Conservation (phyloP, 164 flowering plant genomes). For the Euptelea pleiosperma region DNA sequence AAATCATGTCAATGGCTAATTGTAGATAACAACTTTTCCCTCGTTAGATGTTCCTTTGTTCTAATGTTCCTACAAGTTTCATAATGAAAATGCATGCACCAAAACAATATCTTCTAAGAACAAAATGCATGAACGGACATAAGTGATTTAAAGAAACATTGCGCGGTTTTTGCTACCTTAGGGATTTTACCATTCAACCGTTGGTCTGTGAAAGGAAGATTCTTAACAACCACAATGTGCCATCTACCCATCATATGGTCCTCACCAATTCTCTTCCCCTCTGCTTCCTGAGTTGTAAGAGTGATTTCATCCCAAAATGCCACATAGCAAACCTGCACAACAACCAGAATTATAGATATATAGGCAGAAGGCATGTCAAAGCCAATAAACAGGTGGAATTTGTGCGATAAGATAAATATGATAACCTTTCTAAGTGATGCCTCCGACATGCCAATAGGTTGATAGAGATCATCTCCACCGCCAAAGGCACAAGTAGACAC, state of each 20-base stretch:
- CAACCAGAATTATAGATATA: conserved; percentile 5
- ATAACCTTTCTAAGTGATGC: conserved; percentile 70
- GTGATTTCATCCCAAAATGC: conserved; percentile 99
- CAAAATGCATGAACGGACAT: neutral
- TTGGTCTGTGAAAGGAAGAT: conserved; percentile 92
- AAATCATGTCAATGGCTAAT: too few relatives aligned
- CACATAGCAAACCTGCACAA: conserved; percentile 82
- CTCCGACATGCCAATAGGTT: conserved; percentile 90
- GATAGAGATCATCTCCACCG: conserved; percentile 97
- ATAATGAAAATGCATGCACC: neutral
- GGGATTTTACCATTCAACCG: conserved; percentile 97
- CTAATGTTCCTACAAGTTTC: neutral
- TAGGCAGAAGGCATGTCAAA: neutral
- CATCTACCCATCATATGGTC: conserved; percentile 79
- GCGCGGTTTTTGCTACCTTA: conserved; percentile 47
- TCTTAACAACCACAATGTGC: conserved; percentile 69
- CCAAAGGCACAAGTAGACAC: conserved; percentile 98
- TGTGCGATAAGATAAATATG: neutral
- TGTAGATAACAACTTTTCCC: too few relatives aligned
- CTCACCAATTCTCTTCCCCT: conserved; percentile 56
- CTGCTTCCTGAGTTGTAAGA: conserved; percentile 54
- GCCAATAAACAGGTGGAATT: neutral
- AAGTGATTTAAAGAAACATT: neutral
- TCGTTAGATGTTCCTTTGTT: too few relatives aligned
- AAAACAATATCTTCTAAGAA: neutral